A percentile compares a stretch with the other conserved stretches of the same genome.
Conservation (phyloP, 73 alveolate genomes). For the Paramecium tetraurelia region DNA sequence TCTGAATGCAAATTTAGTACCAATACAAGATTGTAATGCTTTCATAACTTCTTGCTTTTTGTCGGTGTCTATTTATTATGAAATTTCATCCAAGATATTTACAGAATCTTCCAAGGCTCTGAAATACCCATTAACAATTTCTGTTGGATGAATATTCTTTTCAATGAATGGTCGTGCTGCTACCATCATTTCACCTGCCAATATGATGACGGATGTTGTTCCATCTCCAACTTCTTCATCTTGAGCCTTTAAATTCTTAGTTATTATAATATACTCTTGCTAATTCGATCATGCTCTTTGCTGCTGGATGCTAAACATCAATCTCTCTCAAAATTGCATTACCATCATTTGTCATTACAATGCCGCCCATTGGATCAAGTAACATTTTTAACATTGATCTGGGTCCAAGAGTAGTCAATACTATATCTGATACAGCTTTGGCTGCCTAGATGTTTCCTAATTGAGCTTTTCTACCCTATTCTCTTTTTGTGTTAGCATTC, state of each 20-base stretch:
- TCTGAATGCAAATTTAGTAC: conserved; percentile 93
- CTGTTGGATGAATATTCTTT: conserved; percentile 94
- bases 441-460: conserved; percentile 94
- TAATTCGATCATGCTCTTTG: conserved; percentile 98
- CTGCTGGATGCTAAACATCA: conserved; percentile 99
- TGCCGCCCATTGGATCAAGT: conserved; percentile 96
- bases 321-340: conserved; percentile 98
- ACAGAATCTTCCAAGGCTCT: conserved; percentile 96
- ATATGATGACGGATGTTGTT: conserved; percentile 97
- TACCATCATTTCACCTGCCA: conserved; percentile 97
- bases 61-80: conserved; percentile 74
- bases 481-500: conserved; percentile 88
- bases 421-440: conserved; percentile 95
- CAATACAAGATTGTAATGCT: conserved; percentile 86
- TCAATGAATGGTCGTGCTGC: conserved; percentile 90
- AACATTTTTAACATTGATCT: conserved; percentile 99
- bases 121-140: conserved; percentile 92
- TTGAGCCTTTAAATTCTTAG: conserved; percentile 66
- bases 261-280: conserved; percentile 62
- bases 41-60: conserved; percentile 82
- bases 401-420: conserved; percentile 98
- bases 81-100: conserved; percentile 73
- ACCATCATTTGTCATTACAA: conserved; percentile 99
- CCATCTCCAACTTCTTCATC: conserved; percentile 99
- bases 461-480: conserved; percentile 94